A percentile compares a stretch with the other conserved stretches of the same genome.
Conservation (phyloP, 257 asterid species). For the Nicotiana obtusifolia region DNA sequence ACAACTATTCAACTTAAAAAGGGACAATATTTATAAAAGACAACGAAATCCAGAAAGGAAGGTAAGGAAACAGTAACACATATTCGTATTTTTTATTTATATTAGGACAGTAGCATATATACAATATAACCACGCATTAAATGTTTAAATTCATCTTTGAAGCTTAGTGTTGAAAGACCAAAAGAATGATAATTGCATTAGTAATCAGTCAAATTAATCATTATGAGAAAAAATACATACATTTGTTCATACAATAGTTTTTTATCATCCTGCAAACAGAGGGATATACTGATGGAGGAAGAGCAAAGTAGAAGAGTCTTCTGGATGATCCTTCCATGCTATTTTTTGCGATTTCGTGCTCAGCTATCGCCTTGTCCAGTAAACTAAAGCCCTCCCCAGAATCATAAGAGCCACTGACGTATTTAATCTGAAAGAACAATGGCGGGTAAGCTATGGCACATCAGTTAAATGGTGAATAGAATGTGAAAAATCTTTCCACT, state of each 20-base stretch:
- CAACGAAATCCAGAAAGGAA: background rate
- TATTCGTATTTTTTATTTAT: background rate
- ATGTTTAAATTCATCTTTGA: background rate
- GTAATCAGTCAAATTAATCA: background rate
- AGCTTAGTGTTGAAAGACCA: background rate
- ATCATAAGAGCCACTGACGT: conserved; percentile 90
- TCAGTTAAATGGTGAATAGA: conserved; percentile 1
- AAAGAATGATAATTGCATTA: background rate
- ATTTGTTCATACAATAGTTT: conserved; percentile 55
- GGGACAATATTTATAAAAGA: background rate
- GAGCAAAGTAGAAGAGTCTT: conserved; percentile 95
- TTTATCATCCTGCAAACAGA: conserved; percentile 95
- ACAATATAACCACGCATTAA: background rate
- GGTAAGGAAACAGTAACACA: background rate
- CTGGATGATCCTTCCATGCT: conserved; percentile 72
- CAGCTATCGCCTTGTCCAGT: conserved; percentile 72
- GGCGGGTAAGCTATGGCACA: background rate
- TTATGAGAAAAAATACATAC: conserved; percentile 35
- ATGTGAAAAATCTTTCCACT: conserved; percentile 20
- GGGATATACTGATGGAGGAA: conserved; percentile 99
- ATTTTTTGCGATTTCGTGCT: conserved; percentile 73
- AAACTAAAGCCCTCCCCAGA: conserved; percentile 75
- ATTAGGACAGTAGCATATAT: background rate
- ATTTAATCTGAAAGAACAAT: conserved; percentile 60
- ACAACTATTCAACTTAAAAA: background rate